Base-by-base conservation (phyloP, 257 asterid genomes). In the Petunia axillaris region DNA sequence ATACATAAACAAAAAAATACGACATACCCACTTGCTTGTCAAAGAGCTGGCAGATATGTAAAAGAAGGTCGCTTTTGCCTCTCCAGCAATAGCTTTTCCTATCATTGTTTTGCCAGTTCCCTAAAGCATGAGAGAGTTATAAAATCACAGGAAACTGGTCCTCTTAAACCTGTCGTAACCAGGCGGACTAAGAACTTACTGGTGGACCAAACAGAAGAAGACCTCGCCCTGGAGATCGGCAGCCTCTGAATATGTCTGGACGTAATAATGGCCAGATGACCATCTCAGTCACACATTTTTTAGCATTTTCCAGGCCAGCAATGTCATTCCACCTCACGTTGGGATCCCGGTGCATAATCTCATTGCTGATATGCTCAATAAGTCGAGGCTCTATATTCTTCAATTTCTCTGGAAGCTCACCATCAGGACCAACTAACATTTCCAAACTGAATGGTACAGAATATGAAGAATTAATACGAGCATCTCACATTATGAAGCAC, bases 141-240 rank as follows among this genome's bases (percentile, higher is more conserved):
- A 71, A 71, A 81, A 86, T 35, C 54, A 66, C 50, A 41, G 75
- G 14, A 11, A 71, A 50, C 62, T 2, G 62, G 44, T 48, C 50
- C 78, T 73, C 48, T 55, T 73, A 36, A 73, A 73, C 44, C 44
- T 35, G 43, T 73, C 46, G 44, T 75, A 65, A 53, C 64, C 13
- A 10, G 67, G 80, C 46, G 48, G 71, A 85, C 41, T 48, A 59
- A 75, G 75, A 79, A 85, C 99, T 89, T 89, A 96, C 99, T 77
- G 99, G 99, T 82, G 99, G 99, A 81, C 99, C 99, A 87, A 96
- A 96, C 84, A 96, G 93, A 81, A 96, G 99, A 87, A 96, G 99
- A 79, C 99, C 99, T 52, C 98, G 98, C 77, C 99, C 99, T 73
- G 98, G 99, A 85, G 99, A 92, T 83, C 99, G 99, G 84, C 98